Base-by-base conservation (phyloP, 768 basidiomycete species). In the Tulasnella sp. region DNA sequence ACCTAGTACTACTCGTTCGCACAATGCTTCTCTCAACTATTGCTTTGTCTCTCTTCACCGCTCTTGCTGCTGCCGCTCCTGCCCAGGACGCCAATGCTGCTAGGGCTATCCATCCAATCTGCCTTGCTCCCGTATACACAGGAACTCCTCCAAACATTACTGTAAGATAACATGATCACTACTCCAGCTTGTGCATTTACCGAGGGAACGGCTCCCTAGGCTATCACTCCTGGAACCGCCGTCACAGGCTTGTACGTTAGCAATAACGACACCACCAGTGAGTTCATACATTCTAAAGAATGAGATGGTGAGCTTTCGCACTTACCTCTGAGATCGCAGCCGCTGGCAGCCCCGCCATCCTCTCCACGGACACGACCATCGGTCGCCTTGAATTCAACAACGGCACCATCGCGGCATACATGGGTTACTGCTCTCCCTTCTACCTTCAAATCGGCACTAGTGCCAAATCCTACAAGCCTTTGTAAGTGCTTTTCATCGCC, bases 371-470 rank as follows among this genome's bases (percentile, higher is more conserved):
- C 47, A 52, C 47, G 9, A 52, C 47, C 22, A 52, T 52, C 11
- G 63, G 63, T 22, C 63, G 63, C n/a, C 32, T 64, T 14, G 36
- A 35, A 9, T 69, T 69, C 32, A 5, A 35, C 9, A 69, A 52
- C n/a, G 68, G 68, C 32, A 42, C 40, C 14, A 47, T 69, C 47
- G 68, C 26, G 11, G 68, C 44, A 6, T 42, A 44, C 32, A 3
- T 16, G 63, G 68, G 44, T 34, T n/a, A 37, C 22, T 69, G 68
- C 42, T 47, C 34, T n/a, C 44, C 39, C 16, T 35, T 44, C 68
- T 69, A 34, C 40, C 44, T 69, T 16, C 39, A 69, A n/a, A 69
- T 69, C 44, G 68, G 68, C 14, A 34, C n/a, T 12, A 69, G 68
- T 34, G 29, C 16, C 32, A 44, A 42, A 17, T 69, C 68, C 11